Conservation (phyloP, 2,329 filamentous ascomycete species). For the Trichoderma afroharzianum region DNA sequence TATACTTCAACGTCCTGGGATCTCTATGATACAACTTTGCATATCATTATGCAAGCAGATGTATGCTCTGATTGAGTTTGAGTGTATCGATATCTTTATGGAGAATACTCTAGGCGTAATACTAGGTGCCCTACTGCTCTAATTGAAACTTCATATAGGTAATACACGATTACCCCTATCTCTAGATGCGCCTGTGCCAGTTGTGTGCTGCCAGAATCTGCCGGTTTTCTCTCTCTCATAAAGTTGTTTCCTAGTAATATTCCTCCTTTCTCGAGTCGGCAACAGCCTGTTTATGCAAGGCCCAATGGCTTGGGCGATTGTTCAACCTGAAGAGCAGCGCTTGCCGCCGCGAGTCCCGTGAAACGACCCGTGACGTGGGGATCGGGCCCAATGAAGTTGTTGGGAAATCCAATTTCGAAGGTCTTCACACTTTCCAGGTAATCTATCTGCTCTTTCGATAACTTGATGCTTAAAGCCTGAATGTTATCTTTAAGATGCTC, state of each 20-base stretch:
- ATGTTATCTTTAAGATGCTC: not conserved
- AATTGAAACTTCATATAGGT: not conserved
- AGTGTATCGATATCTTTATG: too few species aligned
- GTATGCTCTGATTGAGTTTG: too few species aligned
- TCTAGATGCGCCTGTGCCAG: not conserved
- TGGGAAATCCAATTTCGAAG: not conserved
- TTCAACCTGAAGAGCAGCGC: not conserved
- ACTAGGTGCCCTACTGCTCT: not conserved
- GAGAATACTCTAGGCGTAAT: too few species aligned
- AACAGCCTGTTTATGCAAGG: not conserved
- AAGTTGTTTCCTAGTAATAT: not conserved
- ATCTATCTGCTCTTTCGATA: not conserved
- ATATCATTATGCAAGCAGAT: too few species aligned
- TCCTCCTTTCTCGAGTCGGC: not conserved
- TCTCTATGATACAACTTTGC: too few species aligned
- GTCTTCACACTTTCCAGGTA: not conserved
- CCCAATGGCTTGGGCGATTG: not conserved
- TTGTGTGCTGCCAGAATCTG: not conserved
- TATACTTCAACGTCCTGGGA: too few species aligned
- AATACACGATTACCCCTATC: not conserved
- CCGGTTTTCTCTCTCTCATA: not conserved
- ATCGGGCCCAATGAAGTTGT: not conserved
- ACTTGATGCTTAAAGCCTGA: not conserved
- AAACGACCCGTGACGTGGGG: not conserved
- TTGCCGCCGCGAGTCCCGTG: not conserved